phyloP scores from a whole-genome alignment of 805 yeast genomes.

The Saccharomyces kudriavzevii region DNA sequence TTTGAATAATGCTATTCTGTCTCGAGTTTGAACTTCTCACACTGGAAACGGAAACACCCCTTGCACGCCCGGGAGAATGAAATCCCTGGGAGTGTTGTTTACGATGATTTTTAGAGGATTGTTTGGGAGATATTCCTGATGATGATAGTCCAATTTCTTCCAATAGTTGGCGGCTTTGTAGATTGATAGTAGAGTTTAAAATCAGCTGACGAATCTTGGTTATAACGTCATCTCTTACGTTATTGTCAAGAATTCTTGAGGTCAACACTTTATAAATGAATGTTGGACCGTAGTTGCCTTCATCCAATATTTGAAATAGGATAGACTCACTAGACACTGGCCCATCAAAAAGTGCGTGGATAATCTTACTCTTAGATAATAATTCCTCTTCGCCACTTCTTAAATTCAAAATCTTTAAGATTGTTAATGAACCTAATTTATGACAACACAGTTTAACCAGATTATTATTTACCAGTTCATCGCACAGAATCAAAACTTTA shows the following conservation, averaged over 20 bases:
- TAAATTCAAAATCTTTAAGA: constrained; percentile 67
- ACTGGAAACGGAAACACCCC: constrained; percentile 28
- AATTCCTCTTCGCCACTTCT: constrained; percentile 48
- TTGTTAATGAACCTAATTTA: constrained; percentile 75
- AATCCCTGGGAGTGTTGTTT: constrained; percentile 18
- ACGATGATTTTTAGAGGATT: constrained; percentile 1
- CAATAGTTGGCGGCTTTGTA: constrained; percentile 75
- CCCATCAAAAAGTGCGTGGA: constrained; percentile 59
- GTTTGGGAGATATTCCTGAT: not conserved
- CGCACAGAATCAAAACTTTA: constrained; percentile 58
- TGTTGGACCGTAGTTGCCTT: constrained; percentile 60
- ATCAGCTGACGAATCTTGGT: constrained; percentile 57
- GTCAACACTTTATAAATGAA: constrained; percentile 75
- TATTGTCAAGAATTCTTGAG: constrained; percentile 55
- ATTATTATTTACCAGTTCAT: constrained; percentile 51
- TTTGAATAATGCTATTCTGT: constrained; percentile 9
- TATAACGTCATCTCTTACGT: constrained; percentile 48
- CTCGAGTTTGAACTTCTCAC: constrained; percentile 26
- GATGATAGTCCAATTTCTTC: constrained; percentile 77
- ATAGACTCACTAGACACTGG: constrained; percentile 25
- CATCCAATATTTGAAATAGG: constrained; percentile 48
- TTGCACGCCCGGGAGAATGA: constrained; percentile 18
- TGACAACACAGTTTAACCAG: constrained; percentile 63
- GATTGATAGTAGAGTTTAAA: constrained; percentile 50
- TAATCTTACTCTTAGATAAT: constrained; percentile 45